Evolutionary conservation across 208 protist genomes (phyloP).

Genomic region (Acanthamoeba culbertsoni): DNA sequence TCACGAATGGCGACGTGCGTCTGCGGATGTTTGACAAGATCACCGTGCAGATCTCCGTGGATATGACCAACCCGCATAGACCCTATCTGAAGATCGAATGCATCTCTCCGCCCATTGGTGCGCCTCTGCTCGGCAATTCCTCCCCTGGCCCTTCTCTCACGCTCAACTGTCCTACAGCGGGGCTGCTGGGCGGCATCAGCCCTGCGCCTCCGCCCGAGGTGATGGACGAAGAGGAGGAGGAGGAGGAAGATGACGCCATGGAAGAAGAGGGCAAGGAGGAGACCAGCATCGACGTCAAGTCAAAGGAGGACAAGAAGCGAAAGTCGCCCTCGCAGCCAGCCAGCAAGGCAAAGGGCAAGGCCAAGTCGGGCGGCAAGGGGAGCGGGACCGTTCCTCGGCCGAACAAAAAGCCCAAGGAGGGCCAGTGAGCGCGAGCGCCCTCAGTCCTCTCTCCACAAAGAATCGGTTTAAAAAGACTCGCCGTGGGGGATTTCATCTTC

Average conservation of each 20-base stretch:
- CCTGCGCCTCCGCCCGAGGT: neutral
- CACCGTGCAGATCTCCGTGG: slow-evolving; percentile 7
- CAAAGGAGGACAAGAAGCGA: neutral
- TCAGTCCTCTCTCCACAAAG: neutral
- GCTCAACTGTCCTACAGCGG: neutral
- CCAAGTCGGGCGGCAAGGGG: neutral
- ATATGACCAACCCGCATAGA: slow-evolving; percentile 18
- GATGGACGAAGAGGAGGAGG: neutral
- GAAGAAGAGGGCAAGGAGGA: neutral
- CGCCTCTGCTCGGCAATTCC: neutral
- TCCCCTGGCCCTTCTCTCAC: neutral
- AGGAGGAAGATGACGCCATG: neutral
- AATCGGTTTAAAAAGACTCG: neutral
- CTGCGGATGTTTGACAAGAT: slow-evolving; percentile 52
- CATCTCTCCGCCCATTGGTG: neutral
- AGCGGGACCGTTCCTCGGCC: neutral
- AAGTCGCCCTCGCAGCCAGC: neutral
- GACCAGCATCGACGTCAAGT: neutral
- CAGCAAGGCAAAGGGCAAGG: neutral
- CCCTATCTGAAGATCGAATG: slow-evolving; percentile 34
- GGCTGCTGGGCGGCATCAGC: neutral
- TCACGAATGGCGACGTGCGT: neutral
- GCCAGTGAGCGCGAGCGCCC: neutral
- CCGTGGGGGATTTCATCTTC: neutral
- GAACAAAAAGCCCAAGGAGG: neutral